These are phyloP conservation scores for Forsythia suspensa DNA, from an alignment of 257 asterid species.

Conservation along the genomic window DNA sequence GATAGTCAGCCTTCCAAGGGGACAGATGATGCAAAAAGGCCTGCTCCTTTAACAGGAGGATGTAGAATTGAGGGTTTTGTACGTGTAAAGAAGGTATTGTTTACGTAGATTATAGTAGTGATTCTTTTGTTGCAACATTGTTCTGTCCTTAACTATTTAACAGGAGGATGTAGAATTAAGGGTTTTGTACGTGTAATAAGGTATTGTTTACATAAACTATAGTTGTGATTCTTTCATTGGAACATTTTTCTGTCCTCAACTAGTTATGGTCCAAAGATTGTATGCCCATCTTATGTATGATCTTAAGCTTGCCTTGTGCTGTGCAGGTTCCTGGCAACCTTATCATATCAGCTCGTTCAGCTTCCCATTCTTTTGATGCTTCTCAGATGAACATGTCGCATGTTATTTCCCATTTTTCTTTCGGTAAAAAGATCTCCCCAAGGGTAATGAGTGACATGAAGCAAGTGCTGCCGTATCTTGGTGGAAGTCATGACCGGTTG, in stretches of 20 bases:
- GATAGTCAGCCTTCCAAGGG: constrained; percentile 35
- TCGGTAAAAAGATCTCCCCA: constrained; percentile 78
- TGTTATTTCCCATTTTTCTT: constrained; percentile 70
- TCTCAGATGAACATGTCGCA: constrained; percentile 99
- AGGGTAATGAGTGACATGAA: constrained; percentile 67
- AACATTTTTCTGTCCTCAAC: not conserved
- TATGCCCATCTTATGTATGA: not conserved
- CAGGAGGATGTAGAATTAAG: constrained; percentile 97
- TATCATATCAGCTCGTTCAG: constrained; percentile 85
- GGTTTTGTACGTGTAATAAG: constrained; percentile 97
- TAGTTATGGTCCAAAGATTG: not conserved
- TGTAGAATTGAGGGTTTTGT: constrained; percentile 96
- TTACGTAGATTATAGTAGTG: not conserved
- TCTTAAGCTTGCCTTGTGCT: constrained; percentile 21
- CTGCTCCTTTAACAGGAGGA: constrained; percentile 94
- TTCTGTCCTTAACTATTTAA: not conserved
- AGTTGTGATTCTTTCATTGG: not conserved
- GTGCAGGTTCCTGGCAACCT: constrained; percentile 95
- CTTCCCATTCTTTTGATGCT: constrained; percentile 89
- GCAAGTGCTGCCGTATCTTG: constrained; percentile 73
- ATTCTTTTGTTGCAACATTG: not conserved
- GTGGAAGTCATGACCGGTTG: constrained; percentile 77
- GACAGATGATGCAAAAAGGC: constrained; percentile 54
- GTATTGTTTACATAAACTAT: constrained; percentile 28
- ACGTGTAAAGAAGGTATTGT: constrained; percentile 84